Conservation (phyloP, 2,329 filamentous ascomycete genomes). For the Sporothrix globosa region DNA sequence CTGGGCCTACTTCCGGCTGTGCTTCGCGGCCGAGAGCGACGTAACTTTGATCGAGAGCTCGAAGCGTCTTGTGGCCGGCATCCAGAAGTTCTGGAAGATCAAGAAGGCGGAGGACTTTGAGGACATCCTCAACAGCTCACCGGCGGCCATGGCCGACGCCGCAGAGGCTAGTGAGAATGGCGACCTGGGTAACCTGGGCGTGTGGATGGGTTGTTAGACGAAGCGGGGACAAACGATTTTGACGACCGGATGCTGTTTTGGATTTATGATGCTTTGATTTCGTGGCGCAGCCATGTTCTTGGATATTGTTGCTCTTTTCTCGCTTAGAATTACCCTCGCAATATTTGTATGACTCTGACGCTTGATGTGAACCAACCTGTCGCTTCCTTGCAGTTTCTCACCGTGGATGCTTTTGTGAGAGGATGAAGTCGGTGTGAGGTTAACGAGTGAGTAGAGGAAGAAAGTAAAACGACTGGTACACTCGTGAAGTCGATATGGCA, state of each 20-base stretch:
- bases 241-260: conserved; percentile 2
- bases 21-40: conserved; percentile 82
- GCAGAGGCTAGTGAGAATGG: conserved; percentile 36
- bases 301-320: background rate
- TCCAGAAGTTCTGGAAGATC: conserved; percentile 76
- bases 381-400: background rate
- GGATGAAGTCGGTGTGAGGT: background rate
- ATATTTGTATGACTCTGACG: background rate
- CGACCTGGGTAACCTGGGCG: conserved; percentile 41
- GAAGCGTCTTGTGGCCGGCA: conserved; percentile 67
- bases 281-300: background rate
- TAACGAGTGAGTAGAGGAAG: background rate
- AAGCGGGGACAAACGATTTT: background rate
- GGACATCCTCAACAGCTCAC: conserved; percentile 54
- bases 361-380: background rate
- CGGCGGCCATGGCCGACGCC: conserved; percentile 33
- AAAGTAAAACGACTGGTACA: background rate
- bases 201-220: conserved; percentile 41
- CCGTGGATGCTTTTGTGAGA: background rate
- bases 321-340: conserved; percentile 4
- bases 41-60: conserved; percentile 67
- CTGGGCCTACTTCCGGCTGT: conserved; percentile 76
- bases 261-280: background rate
- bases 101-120: conserved; percentile 69
- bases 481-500: background rate